Conservation (phyloP, 805 yeast genomes). For the Myxozyma sirexii region DNA sequence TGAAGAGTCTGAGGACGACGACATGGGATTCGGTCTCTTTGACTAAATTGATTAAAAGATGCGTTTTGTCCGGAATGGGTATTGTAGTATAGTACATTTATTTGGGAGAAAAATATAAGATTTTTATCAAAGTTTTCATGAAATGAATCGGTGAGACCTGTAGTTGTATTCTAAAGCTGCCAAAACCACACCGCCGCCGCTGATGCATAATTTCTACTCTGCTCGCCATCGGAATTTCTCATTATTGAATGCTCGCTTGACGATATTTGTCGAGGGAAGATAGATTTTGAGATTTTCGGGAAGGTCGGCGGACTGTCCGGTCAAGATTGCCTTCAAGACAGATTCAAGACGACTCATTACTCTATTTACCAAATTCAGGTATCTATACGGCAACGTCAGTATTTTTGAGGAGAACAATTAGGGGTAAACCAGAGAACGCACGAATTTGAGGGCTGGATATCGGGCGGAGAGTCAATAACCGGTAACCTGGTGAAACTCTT, state of each 20-base stretch:
- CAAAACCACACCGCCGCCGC: neutral
- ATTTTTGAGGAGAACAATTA: conserved; percentile 10
- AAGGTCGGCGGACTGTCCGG: conserved; percentile 49
- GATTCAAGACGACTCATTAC: conserved; percentile 55
- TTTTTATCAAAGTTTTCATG: neutral
- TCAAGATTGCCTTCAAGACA: conserved; percentile 67
- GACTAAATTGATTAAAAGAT: conserved; percentile 56
- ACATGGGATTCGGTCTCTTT: conserved; percentile 99
- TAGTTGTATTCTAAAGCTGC: neutral
- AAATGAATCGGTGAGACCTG: no score
- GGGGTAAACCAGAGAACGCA: conserved; percentile 11
- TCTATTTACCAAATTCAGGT: conserved; percentile 50
- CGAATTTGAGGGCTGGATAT: conserved; percentile 19
- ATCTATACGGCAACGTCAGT: conserved; percentile 39
- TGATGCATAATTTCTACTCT: neutral
- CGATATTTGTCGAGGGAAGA: conserved; percentile 23
- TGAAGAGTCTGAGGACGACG: conserved; percentile 58
- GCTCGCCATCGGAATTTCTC: conserved; percentile 30
- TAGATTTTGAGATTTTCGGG: conserved; percentile 32
- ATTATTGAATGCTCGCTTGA: conserved; percentile 18
- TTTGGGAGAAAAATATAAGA: neutral
- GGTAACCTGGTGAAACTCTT: conserved; percentile 48
- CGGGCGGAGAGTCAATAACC: conserved; percentile 32
- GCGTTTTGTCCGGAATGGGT: conserved; percentile 9
- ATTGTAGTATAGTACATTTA: conserved; percentile 4